These are phyloP conservation scores for Vigna reflexopilosa DNA, from an alignment of 306 rosid species.

Conservation along the genomic window DNA sequence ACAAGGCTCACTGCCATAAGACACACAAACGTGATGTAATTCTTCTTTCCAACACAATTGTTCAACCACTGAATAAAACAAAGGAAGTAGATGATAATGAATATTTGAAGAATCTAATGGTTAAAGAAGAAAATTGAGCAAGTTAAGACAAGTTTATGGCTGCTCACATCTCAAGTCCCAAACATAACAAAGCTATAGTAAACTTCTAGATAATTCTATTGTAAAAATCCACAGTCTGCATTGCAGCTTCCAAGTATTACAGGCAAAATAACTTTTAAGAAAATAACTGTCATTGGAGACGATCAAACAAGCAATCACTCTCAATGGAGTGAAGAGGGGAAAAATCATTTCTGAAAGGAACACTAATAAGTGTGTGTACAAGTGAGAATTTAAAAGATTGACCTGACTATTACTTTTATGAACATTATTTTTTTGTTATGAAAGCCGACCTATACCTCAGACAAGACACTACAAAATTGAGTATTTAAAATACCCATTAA, in stretches of 20 bases:
- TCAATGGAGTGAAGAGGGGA: background rate
- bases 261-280: background rate
- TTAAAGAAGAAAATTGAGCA: constrained; percentile 31
- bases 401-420: background rate
- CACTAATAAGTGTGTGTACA: background rate
- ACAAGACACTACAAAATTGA: constrained; percentile 19
- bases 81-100: constrained; percentile 27
- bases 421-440: constrained; percentile 3
- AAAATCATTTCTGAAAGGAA: background rate
- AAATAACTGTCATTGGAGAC: constrained; percentile 9
- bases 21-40: constrained; percentile 76
- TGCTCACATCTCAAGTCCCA: constrained; percentile 29
- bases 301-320: constrained; percentile 32
- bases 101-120: constrained; percentile 34
- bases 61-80: constrained; percentile 81
- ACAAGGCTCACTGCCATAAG: constrained; percentile 83
- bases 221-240: constrained; percentile 17
- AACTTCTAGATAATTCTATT: constrained; percentile 21
- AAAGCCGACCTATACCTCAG: constrained; percentile 13
- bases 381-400: constrained; percentile 21
- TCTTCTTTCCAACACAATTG: constrained; percentile 85
- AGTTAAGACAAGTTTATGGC: constrained; percentile 25
- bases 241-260: constrained; percentile 23
- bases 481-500: constrained; percentile 21
- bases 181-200: constrained; percentile 11